Percentiles rank a stretch among this genome's conserved stretches.
These are phyloP conservation scores for Silene latifolia DNA, from an alignment of 148 eudicot genomes.

Conservation along the genomic window DNA sequence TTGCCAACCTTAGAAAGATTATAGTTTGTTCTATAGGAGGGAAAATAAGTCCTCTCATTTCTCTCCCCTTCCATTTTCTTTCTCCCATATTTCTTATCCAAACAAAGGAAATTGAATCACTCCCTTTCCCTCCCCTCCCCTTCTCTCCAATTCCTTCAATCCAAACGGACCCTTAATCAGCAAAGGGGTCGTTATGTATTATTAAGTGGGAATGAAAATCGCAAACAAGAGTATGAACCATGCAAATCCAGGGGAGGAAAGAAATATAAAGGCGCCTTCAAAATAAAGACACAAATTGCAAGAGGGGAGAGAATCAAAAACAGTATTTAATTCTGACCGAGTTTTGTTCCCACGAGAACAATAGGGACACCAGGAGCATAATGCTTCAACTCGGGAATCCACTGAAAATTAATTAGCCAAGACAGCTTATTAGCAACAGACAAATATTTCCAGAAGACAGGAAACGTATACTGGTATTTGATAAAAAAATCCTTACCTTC, in stretches of 20 bases:
- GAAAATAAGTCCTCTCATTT: too few relatives aligned
- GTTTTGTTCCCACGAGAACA: slow-evolving; percentile 95
- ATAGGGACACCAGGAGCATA: slow-evolving; percentile 99
- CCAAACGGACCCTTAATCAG: too few relatives aligned
- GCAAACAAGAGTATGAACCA: background rate
- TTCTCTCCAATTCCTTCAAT: too few relatives aligned
- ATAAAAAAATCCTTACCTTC: slow-evolving; percentile 47
- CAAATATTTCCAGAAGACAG: background rate
- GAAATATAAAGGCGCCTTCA: background rate
- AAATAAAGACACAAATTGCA: background rate
- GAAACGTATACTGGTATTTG: background rate
- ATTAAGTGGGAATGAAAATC: background rate
- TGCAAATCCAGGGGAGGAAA: background rate
- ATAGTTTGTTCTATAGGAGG: too few relatives aligned
- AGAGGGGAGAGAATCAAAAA: slow-evolving; percentile 2
- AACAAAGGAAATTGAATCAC: too few relatives aligned
- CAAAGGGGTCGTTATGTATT: background rate
- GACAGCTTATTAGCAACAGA: slow-evolving; percentile 17
- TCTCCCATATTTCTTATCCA: too few relatives aligned
- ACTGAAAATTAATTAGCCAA: slow-evolving; percentile 45
- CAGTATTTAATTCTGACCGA: slow-evolving; percentile 55
- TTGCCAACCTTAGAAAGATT: too few relatives aligned
- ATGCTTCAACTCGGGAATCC: slow-evolving; percentile 99
- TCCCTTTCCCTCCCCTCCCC: too few relatives aligned
- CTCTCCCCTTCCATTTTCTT: too few relatives aligned